Evolutionary conservation across 2,329 filamentous ascomycete species (phyloP).

Genomic region (Xylariaceae sp.): DNA sequence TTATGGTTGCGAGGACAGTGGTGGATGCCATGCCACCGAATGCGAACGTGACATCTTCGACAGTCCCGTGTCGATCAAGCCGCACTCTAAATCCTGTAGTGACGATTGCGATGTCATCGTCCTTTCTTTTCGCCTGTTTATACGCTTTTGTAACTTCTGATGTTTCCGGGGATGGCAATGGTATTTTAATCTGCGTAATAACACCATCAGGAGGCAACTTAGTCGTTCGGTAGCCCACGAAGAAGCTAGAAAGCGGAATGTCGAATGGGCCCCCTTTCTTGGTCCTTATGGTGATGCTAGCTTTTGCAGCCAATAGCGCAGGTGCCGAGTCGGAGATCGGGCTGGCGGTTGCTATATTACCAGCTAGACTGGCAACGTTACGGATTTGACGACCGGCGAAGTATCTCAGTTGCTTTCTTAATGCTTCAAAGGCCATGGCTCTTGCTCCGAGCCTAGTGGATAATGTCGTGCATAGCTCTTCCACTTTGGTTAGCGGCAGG

Average conservation of each 20-base stretch:
- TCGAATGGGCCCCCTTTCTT: conserved; percentile 66
- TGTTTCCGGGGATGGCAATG: conserved; percentile 64
- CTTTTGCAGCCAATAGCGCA: conserved; percentile 81
- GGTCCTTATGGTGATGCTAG: conserved; percentile 76
- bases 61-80: conserved; percentile 66
- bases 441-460: conserved; percentile 69
- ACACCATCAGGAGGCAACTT: conserved; percentile 77
- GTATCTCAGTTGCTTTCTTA: conserved; percentile 87
- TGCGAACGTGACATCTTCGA: conserved; percentile 74
- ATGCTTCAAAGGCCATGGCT: conserved; percentile 79
- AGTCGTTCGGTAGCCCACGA: conserved; percentile 84
- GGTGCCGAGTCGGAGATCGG: conserved; percentile 95
- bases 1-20: conserved; percentile 77
- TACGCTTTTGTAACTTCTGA: conserved; percentile 84
- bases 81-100: conserved; percentile 78
- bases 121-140: conserved; percentile 94
- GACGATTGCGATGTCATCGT: conserved; percentile 96
- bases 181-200: conserved; percentile 80
- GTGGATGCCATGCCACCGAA: conserved; percentile 93
- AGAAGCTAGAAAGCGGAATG: conserved; percentile 86
- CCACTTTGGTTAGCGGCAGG: conserved; percentile 86
- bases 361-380: conserved; percentile 90
- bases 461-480: conserved; percentile 78
- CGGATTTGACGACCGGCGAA: conserved; percentile 92
- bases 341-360: conserved; percentile 87